phyloP scores from a whole-genome alignment of 441 rosid genomes.

The Mallotus repandus region DNA sequence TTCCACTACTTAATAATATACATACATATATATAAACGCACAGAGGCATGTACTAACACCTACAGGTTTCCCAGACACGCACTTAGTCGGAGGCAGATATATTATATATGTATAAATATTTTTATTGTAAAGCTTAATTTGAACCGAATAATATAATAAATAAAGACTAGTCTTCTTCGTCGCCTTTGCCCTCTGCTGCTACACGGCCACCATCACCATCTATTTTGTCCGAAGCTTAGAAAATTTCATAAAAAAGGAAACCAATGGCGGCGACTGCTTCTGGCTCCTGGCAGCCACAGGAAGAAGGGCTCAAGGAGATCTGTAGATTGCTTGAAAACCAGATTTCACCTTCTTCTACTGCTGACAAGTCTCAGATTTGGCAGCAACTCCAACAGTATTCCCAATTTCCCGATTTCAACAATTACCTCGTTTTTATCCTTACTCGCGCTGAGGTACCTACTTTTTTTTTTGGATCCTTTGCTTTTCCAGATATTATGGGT shows the following conservation, averaged over 20 bases:
- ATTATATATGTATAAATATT: too few species aligned
- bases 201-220: neutral
- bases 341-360: slow-evolving; percentile 80
- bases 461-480: slow-evolving; percentile 10
- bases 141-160: neutral
- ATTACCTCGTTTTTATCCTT: slow-evolving; percentile 89
- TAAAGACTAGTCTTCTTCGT: neutral
- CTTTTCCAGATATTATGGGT: neutral
- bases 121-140: too few species aligned
- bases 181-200: neutral
- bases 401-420: slow-evolving; percentile 94
- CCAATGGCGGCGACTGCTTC: slow-evolving; percentile 34
- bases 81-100: too few species aligned
- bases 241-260: neutral
- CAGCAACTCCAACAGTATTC: slow-evolving; percentile 90
- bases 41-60: too few species aligned
- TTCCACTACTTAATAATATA: too few species aligned
- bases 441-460: slow-evolving; percentile 72
- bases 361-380: slow-evolving; percentile 96
- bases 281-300: slow-evolving; percentile 79
- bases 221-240: neutral
- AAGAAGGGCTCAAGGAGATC: slow-evolving; percentile 82
- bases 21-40: too few species aligned
- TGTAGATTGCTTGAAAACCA: slow-evolving; percentile 80
- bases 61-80: too few species aligned